A percentile compares a stretch with the other conserved stretches of the same genome.
phyloP scores from a whole-genome alignment of 164 flowering plant genomes.

The Aristolochia fimbriata region DNA sequence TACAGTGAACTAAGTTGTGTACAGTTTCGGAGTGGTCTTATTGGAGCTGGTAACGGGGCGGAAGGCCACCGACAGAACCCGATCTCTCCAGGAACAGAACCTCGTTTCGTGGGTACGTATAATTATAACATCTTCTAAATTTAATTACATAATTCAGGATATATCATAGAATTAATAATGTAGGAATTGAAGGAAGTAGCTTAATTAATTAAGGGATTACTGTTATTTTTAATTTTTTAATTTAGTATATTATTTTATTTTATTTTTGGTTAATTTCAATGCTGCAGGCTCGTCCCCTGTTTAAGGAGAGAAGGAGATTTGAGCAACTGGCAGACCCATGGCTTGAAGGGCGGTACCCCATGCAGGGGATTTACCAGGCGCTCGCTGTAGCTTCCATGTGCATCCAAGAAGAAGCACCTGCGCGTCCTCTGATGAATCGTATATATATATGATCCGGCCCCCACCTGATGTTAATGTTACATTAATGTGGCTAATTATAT shows the following conservation, averaged over 20 bases:
- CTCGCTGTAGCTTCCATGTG: slow-evolving; percentile 49
- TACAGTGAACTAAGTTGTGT: slow-evolving; percentile 43
- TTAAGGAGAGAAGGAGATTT: slow-evolving; percentile 34
- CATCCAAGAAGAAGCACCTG: slow-evolving; percentile 38
- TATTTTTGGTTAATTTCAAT: too few relatives aligned
- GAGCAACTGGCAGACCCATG: slow-evolving; percentile 37
- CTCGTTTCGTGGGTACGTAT: slow-evolving; percentile 44
- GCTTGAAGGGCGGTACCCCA: slow-evolving; percentile 34
- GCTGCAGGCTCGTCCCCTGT: slow-evolving; percentile 48
- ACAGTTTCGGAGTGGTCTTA: slow-evolving; percentile 47
- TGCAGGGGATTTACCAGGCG: slow-evolving; percentile 49
- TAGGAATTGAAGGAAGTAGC: too few relatives aligned
- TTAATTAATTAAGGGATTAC: too few relatives aligned
- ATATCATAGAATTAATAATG: too few relatives aligned
- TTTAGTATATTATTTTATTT: not conserved
- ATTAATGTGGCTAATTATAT: too few relatives aligned
- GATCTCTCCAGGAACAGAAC: slow-evolving; percentile 31
- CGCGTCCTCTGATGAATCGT: slow-evolving; percentile 50
- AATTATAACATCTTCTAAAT: too few relatives aligned
- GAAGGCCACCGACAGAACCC: slow-evolving; percentile 31
- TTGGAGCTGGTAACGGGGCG: slow-evolving; percentile 45
- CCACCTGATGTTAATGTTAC: too few relatives aligned
- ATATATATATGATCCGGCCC: too few relatives aligned
- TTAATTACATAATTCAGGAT: too few relatives aligned
- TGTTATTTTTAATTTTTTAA: not conserved